Evolutionary conservation across 495 filamentous ascomycete genomes (phyloP), one percentile per base, ranked within the genome.

Genomic region (Cercophora newfieldiana): DNA sequence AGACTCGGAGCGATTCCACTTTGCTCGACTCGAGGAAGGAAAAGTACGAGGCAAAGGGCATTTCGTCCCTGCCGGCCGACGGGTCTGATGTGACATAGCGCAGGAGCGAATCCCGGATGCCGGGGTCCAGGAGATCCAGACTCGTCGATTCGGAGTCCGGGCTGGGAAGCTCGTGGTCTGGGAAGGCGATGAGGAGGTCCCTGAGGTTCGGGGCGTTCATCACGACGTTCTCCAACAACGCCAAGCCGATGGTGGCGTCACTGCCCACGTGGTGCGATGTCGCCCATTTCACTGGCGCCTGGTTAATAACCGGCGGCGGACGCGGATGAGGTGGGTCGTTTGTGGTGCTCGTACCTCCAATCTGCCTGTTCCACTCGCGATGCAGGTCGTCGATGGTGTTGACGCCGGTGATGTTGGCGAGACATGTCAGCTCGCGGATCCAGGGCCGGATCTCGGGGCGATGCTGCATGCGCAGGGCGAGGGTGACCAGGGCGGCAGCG

Each of bases 391-490:
- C 44, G 59, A 72, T 33, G 44, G 68, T 71, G 3, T 16, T 19
- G 5, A 24, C 16, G 55, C 71, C 68, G 6, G 66, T 64, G 19
- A 75, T 24, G 59, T 74, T 75, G 64, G 57, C 68, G 5, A 77
- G 62, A 57, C 74, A 75, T 6, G 69, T 63, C 31, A 77, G 67
- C 49, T 71, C 67, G 30, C 71, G 69, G 14, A 77, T 72, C 73
- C 71, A 74, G 0, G 68, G 66, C n/a, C 63, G 28, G 22, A 74
- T 68, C n/a, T 69, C 68, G 2, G 68, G 73, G 6, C 67, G 63
- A 21, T 7, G 33, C 47, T 64, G 56, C 44, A 75, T 44, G 10
- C 68, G 73, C 44, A 44, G 65, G 24, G 54, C 64, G 14, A 77
- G 68, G 1, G 60, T 64, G 48, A 77, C 66, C 3, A 77, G 67